Evolutionary conservation across 2,329 filamentous ascomycete species (phyloP), one percentile per base, ranked within the genome.

Genomic region (Teratosphaeria epicoccoides): DNA sequence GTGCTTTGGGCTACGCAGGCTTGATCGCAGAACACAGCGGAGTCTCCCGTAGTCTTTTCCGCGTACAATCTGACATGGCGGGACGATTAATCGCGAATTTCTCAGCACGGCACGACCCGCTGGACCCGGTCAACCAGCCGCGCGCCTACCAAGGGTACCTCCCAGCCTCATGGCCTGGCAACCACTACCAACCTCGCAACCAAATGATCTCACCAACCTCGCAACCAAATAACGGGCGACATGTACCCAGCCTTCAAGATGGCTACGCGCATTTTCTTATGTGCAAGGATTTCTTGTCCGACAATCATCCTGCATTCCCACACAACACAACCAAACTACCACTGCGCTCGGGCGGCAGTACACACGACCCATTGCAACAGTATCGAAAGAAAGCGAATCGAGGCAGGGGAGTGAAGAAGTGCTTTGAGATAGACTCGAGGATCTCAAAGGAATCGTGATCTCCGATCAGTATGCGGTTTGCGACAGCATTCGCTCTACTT

Each of bases 391-490:
- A 14, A 12, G 12, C 14, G 5, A 24, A 11, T 24, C 23, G 20
- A 24, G n/a, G 43, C 6, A 46, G 23, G 24, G 17, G 11, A 29
- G 2, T 26, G n/a, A 7, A 47, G n/a, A 7, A 47, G n/a, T n/a
- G 24, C n/a, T 5, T 22, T 24, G 24, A 17, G 20, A 46, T 22
- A n/a, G 6, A 10, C 20, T 23, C 24, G 33, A n/a, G n/a, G n/a
- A 40, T 33, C 25, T n/a, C 7, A 12, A 14, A n/a, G 12, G 20
- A 46, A n/a, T 26, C 20, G 46, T 45, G 49, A n/a, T 44, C 4
- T 25, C 26, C 3, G 51, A 40, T 46, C 52, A 51, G 22, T 5
- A 54, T 51, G 52, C 43, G 45, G 7, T 51, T 37, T 40, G n/a
- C 43, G 22, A 46, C 20, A 20, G 45, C 49, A 6, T 46, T 46